phyloP scores from a whole-genome alignment of 306 rosid genomes.

The Cicer yamashitae region DNA sequence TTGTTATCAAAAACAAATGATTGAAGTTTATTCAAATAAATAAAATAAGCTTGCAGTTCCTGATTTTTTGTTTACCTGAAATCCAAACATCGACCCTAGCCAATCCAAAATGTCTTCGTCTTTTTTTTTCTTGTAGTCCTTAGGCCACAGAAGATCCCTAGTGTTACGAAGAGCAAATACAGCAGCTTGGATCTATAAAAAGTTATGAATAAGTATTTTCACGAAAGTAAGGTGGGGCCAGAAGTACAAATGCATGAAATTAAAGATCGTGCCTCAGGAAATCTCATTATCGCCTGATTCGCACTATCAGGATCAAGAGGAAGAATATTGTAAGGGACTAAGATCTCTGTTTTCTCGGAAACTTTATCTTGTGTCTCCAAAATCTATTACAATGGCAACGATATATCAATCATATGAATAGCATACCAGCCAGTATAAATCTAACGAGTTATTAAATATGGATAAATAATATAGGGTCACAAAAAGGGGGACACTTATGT shows the following conservation, averaged over 20 bases:
- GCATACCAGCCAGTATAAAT: conserved; percentile 11
- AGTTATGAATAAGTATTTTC: conserved; percentile 26
- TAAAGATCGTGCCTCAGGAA: conserved; percentile 76
- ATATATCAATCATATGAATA: conserved; percentile 19
- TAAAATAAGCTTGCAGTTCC: conserved; percentile 6
- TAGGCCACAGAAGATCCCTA: conserved; percentile 95
- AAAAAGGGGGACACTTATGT: conserved; percentile 22
- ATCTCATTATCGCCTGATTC: conserved; percentile 90
- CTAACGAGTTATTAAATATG: conserved; percentile 20
- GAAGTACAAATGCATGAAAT: not conserved
- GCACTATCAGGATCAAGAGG: conserved; percentile 99
- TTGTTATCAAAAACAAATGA: not conserved
- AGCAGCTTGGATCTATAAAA: conserved; percentile 85
- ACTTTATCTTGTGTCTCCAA: conserved; percentile 96
- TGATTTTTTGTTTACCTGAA: conserved; percentile 67
- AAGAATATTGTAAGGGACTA: conserved; percentile 93
- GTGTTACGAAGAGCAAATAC: conserved; percentile 88
- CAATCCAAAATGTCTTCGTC: conserved; percentile 97
- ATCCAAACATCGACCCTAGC: conserved; percentile 96
- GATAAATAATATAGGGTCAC: conserved; percentile 21
- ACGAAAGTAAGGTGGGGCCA: conserved; percentile 26
- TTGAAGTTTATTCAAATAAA: conserved; percentile 18
- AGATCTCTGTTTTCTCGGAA: conserved; percentile 90
- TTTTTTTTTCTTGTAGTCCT: conserved; percentile 81
- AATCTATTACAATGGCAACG: conserved; percentile 60